Conservation (phyloP, 768 basidiomycete genomes). For the Mycena rebaudengoi region DNA sequence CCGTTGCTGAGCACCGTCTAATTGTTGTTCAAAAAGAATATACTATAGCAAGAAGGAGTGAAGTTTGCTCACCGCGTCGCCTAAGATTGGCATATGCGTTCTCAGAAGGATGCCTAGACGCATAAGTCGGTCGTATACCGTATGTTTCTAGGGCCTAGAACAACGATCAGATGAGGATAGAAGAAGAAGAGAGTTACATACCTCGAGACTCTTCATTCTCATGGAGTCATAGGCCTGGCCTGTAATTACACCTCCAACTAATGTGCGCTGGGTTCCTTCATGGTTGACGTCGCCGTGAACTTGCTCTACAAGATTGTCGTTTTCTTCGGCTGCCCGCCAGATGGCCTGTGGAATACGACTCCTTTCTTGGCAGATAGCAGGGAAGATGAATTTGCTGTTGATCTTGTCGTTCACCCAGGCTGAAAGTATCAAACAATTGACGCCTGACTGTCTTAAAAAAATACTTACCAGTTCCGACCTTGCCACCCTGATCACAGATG, state of each 20-base stretch:
- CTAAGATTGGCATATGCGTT: no score
- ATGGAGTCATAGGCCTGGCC: constrained; percentile 24
- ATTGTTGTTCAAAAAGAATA: no score
- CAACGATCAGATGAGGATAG: no score
- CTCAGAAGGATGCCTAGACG: not conserved
- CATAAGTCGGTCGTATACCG: not conserved
- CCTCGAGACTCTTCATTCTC: constrained; percentile 21
- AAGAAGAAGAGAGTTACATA: no score
- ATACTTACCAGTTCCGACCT: constrained; percentile 3
- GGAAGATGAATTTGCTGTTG: constrained; percentile 15
- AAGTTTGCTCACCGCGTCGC: no score
- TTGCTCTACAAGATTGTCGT: constrained; percentile 15
- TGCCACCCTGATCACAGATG: constrained; percentile 4
- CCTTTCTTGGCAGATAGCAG: constrained; percentile 27
- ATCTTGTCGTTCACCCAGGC: constrained; percentile 31
- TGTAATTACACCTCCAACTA: constrained; percentile 25
- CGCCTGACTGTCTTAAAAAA: no score
- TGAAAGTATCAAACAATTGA: not conserved
- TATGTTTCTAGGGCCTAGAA: constrained; percentile 16
- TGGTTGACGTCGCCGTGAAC: constrained; percentile 27
- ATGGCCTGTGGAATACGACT: constrained; percentile 30
- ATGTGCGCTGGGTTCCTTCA: constrained; percentile 27
- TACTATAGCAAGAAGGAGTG: no score
- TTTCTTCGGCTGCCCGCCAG: constrained; percentile 25
- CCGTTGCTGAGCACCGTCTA: no score